Evolutionary conservation across 495 filamentous ascomycete species (phyloP).

Genomic region (Annulohypoxylon stygium): DNA sequence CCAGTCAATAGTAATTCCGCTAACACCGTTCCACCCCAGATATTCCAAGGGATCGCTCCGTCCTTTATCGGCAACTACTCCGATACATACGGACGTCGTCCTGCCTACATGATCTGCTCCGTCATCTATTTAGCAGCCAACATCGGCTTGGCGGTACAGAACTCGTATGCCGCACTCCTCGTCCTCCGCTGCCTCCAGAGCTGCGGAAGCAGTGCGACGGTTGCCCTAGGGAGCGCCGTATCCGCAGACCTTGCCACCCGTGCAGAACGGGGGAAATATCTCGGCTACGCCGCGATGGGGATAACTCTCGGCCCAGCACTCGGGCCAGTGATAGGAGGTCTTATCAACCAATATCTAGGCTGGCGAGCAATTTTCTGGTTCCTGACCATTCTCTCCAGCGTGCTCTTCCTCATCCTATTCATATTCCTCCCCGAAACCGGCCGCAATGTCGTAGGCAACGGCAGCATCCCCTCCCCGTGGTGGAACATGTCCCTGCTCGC

Average conservation of each 20-base stretch:
- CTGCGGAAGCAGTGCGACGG: constrained; percentile 58
- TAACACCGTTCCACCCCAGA: not conserved
- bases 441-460: constrained; percentile 64
- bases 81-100: constrained; percentile 62
- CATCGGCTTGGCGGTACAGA: constrained; percentile 64
- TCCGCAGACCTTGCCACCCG: constrained; percentile 62
- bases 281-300: constrained; percentile 46
- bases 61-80: constrained; percentile 64
- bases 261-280: constrained; percentile 63
- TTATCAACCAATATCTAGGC: constrained; percentile 64
- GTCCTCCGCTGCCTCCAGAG: constrained; percentile 66
- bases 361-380: constrained; percentile 75
- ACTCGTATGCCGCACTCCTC: constrained; percentile 62
- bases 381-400: constrained; percentile 60
- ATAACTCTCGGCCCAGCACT: constrained; percentile 54
- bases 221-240: constrained; percentile 62
- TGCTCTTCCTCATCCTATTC: constrained; percentile 49
- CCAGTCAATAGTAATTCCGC: not conserved
- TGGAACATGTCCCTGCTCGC: constrained; percentile 58
- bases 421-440: constrained; percentile 59
- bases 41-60: constrained; percentile 58
- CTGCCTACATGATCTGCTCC: constrained; percentile 63
- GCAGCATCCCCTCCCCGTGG: constrained; percentile 54
- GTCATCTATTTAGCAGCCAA: constrained; percentile 63
- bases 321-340: constrained; percentile 66